These are phyloP conservation scores for Pseudocercospora ulei DNA, from an alignment of 2,329 filamentous ascomycete genomes.

Conservation along the genomic window DNA sequence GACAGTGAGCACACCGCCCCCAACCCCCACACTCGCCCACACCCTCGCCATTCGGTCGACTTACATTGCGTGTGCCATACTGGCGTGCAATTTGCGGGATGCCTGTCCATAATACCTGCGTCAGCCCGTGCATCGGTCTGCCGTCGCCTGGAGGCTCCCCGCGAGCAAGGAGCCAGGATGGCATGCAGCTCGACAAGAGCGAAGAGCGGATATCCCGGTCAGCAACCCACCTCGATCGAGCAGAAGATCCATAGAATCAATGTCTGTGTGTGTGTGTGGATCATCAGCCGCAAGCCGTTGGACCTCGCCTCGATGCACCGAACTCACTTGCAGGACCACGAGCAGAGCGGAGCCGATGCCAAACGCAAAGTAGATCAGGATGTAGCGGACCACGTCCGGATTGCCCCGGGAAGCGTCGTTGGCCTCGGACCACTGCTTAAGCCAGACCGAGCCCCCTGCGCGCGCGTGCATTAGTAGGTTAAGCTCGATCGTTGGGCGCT, in stretches of 20 bases:
- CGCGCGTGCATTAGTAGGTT: conserved; percentile 22
- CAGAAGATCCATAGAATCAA: conserved; percentile 98
- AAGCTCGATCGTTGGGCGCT: conserved; percentile 8
- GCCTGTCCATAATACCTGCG: conserved; percentile 46
- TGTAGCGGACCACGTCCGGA: conserved; percentile 71
- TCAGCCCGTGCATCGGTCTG: conserved; percentile 25
- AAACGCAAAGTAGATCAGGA: conserved; percentile 91
- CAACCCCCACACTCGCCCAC: too few relatives aligned
- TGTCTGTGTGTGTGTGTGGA: conserved; percentile 57
- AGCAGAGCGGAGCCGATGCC: conserved; percentile 76
- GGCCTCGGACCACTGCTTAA: conserved; percentile 80
- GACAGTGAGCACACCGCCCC: conserved; percentile 12
- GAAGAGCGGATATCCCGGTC: conserved; percentile 6
- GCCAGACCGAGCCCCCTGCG: conserved; percentile 72
- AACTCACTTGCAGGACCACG: conserved; percentile 61
- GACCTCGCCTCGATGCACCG: conserved; percentile 5
- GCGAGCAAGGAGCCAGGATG: conserved; percentile 14
- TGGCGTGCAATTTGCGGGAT: conserved; percentile 92
- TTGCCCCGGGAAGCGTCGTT: conserved; percentile 63
- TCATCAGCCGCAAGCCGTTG: not conserved
- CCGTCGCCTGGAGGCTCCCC: conserved; percentile 21
- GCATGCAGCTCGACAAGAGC: conserved; percentile 16
- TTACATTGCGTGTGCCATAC: conserved; percentile 20
- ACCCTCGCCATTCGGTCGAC: conserved; percentile 7
- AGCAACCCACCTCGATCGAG: conserved; percentile 73